Conservation (phyloP, 805 yeast species). For the Nakazawaea ernobii region DNA sequence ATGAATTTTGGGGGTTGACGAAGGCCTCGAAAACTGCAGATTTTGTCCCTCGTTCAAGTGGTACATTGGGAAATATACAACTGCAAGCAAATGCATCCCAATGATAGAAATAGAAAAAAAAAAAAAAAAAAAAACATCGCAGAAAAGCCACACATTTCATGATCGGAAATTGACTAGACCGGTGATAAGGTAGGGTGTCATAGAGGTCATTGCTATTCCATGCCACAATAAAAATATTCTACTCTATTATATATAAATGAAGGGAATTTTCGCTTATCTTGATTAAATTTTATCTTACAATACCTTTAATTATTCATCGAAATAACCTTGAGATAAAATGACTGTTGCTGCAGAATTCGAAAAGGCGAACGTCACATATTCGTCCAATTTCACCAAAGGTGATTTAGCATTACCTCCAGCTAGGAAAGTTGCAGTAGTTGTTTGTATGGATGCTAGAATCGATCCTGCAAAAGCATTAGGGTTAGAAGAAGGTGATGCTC, state of each 20-base stretch:
- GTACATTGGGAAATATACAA: slow-evolving; percentile 18
- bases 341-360: slow-evolving; percentile 22
- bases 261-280: no score
- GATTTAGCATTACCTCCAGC: slow-evolving; percentile 32
- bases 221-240: no score
- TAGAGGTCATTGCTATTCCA: no score
- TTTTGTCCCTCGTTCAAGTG: slow-evolving; percentile 15
- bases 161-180: no score
- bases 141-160: no score
- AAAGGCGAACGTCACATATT: slow-evolving; percentile 10
- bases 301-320: no score
- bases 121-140: not conserved
- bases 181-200: no score
- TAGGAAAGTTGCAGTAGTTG: slow-evolving; percentile 28
- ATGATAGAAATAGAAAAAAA: slow-evolving; percentile 5
- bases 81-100: slow-evolving; percentile 22
- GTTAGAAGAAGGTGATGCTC: slow-evolving; percentile 35
- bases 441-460: slow-evolving; percentile 37
- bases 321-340: slow-evolving; percentile 11
- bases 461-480: slow-evolving; percentile 33
- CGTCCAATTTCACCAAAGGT: slow-evolving; percentile 22
- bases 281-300: no score
- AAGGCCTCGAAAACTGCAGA: slow-evolving; percentile 1
- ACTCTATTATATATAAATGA: no score
- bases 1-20: slow-evolving; percentile 14